These are phyloP conservation scores for Magnaporthales sp. DNA, from an alignment of 2,329 filamentous ascomycete species.

Conservation along the genomic window DNA sequence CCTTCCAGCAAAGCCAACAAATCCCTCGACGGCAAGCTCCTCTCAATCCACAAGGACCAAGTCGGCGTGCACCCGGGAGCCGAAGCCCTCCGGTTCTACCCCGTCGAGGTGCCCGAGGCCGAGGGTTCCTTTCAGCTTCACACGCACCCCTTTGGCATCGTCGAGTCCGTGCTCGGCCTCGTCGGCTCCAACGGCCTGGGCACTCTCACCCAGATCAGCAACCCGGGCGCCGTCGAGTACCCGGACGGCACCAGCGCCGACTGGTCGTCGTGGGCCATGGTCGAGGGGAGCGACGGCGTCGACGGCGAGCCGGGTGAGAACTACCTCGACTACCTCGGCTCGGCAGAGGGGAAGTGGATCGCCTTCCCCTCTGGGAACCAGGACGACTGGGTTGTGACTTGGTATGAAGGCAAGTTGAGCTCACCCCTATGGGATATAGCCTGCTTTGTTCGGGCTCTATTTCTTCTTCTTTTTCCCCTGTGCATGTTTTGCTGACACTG, in stretches of 20 bases:
- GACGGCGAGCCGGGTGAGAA: neutral
- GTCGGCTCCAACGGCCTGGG: slow-evolving; percentile 23
- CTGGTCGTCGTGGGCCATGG: slow-evolving; percentile 26
- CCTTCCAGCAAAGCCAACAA: neutral
- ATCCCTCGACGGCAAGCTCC: slow-evolving; percentile 22
- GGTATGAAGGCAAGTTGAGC: slow-evolving; percentile 3
- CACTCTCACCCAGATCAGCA: slow-evolving; percentile 22
- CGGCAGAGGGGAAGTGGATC: neutral
- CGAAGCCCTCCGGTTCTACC: slow-evolving; percentile 19
- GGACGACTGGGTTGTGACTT: slow-evolving; percentile 1
- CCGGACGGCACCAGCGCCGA: slow-evolving; percentile 17
- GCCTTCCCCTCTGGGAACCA: neutral
- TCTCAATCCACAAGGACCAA: slow-evolving; percentile 19
- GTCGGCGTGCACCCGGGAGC: slow-evolving; percentile 22
- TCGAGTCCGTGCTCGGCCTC: slow-evolving; percentile 27
- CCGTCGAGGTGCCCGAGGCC: slow-evolving; percentile 8
- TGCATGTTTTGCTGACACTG: neutral
- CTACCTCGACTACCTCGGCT: slow-evolving; percentile 1
- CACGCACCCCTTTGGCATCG: slow-evolving; percentile 25
- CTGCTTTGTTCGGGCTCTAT: too few relatives aligned
- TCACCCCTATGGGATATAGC: too few relatives aligned
- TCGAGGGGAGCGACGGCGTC: slow-evolving; percentile 5
- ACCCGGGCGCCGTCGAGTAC: slow-evolving; percentile 18
- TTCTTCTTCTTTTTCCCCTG: neutral
- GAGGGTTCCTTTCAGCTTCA: slow-evolving; percentile 26